Evolutionary conservation across 805 yeast genomes (phyloP).

Genomic region (Ascoidea tarda): DNA sequence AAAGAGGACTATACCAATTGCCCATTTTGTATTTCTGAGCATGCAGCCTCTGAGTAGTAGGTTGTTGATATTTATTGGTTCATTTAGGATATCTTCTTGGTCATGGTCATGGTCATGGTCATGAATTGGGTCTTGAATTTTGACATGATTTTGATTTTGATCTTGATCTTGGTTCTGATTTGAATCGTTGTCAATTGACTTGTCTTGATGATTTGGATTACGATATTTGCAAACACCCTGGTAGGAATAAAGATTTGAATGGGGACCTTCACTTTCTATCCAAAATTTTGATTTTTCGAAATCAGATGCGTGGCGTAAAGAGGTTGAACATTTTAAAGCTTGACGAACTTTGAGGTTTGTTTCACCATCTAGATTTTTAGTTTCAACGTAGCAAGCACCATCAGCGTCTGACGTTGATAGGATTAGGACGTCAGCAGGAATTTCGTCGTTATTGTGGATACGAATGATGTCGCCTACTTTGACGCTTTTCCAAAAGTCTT

Average conservation of each 20-base stretch:
- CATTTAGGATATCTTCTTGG: conserved; percentile 27
- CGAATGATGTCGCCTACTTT: conserved; percentile 63
- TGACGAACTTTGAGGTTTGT: conserved; percentile 68
- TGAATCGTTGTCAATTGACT: too few relatives aligned
- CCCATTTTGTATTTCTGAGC: conserved; percentile 78
- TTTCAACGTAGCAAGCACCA: conserved; percentile 63
- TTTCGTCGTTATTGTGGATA: conserved; percentile 59
- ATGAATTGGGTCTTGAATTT: neutral
- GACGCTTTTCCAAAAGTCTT: conserved; percentile 30
- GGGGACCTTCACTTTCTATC: conserved; percentile 79
- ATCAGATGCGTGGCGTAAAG: conserved; percentile 32
- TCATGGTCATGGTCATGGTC: conserved; percentile 19
- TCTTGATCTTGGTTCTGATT: too few relatives aligned
- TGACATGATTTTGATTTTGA: neutral
- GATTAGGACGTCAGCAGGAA: conserved; percentile 62
- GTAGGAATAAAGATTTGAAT: conserved; percentile 60
- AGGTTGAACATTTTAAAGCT: conserved; percentile 48
- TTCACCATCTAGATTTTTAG: conserved; percentile 73
- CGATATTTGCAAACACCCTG: conserved; percentile 53
- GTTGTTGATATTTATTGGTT: conserved; percentile 57
- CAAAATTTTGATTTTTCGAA: conserved; percentile 39
- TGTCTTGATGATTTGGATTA: too few relatives aligned
- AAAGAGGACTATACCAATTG: conserved; percentile 58
- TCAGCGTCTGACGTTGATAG: conserved; percentile 55
- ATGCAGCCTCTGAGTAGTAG: conserved; percentile 61